phyloP scores from a whole-genome alignment of 345 rosid genomes.

The Eucalyptus dawsonii region DNA sequence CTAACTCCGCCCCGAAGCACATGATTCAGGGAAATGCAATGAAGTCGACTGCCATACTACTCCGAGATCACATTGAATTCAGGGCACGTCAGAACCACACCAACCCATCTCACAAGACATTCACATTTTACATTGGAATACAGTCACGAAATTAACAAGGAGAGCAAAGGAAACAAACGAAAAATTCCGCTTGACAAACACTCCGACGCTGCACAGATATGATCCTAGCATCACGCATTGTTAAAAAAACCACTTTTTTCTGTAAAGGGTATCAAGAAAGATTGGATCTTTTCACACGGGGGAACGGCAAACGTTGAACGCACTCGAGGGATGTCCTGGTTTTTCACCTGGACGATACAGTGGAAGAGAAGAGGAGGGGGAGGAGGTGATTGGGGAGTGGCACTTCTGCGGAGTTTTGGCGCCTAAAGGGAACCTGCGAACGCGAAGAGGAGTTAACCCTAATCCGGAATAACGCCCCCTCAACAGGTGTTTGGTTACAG shows the following conservation, averaged over 20 bases:
- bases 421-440: conserved; percentile 1
- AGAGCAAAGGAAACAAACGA: neutral
- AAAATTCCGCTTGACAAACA: neutral
- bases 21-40: neutral
- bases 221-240: neutral
- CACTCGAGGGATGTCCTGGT: neutral
- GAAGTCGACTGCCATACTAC: neutral
- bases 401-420: conserved; percentile 23
- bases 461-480: conserved; percentile 26
- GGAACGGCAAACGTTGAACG: neutral
- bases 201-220: neutral
- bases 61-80: neutral
- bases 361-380: neutral
- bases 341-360: neutral
- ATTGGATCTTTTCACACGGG: neutral
- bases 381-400: neutral
- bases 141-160: neutral
- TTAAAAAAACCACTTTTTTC: neutral
- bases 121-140: neutral
- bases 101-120: neutral
- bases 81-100: neutral
- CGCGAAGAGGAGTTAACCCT: conserved; percentile 28
- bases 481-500: conserved; percentile 40
- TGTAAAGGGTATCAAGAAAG: neutral
- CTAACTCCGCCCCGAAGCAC: neutral